A percentile compares a stretch with the other conserved stretches of the same genome.
phyloP scores from a whole-genome alignment of 495 filamentous ascomycete species.

The Astrocystis sublimbata region DNA sequence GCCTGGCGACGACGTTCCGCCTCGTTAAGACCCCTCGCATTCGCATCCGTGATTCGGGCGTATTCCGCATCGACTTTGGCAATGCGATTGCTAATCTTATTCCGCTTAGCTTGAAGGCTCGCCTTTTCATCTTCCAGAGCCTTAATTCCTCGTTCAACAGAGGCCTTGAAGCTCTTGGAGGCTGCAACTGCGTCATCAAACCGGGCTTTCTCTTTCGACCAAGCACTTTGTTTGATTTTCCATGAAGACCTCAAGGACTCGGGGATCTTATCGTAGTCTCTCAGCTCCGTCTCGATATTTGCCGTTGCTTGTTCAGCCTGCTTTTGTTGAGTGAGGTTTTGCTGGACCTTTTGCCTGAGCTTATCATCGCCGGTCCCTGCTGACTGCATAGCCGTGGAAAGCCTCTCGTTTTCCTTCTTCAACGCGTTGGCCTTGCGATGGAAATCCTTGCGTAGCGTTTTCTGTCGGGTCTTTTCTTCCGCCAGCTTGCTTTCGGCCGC shows the following conservation, averaged over 20 bases:
- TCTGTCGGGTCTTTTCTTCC: slow-evolving; percentile 74
- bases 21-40: slow-evolving; percentile 72
- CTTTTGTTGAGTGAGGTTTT: slow-evolving; percentile 77
- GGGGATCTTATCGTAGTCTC: slow-evolving; percentile 66
- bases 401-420: slow-evolving; percentile 79
- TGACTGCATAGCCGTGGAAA: slow-evolving; percentile 63
- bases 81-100: slow-evolving; percentile 73
- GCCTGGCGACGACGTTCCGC: slow-evolving; percentile 70
- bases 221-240: slow-evolving; percentile 59
- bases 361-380: slow-evolving; percentile 81
- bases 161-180: slow-evolving; percentile 61
- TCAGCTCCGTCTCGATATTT: slow-evolving; percentile 63
- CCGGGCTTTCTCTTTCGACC: slow-evolving; percentile 62
- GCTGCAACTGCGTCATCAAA: slow-evolving; percentile 61
- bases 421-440: slow-evolving; percentile 67
- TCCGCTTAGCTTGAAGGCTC: slow-evolving; percentile 69
- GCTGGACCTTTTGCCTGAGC: slow-evolving; percentile 73
- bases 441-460: slow-evolving; percentile 76
- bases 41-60: slow-evolving; percentile 74
- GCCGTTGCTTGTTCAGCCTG: slow-evolving; percentile 72
- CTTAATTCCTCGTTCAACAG: slow-evolving; percentile 64
- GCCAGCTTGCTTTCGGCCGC: slow-evolving; percentile 75
- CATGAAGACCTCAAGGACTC: slow-evolving; percentile 64
- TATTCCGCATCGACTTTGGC: slow-evolving; percentile 77
- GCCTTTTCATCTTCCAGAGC: slow-evolving; percentile 66